phyloP scores from a whole-genome alignment of 371 early-diverging fungal genomes.

The Saksenaea vasiformis region DNA sequence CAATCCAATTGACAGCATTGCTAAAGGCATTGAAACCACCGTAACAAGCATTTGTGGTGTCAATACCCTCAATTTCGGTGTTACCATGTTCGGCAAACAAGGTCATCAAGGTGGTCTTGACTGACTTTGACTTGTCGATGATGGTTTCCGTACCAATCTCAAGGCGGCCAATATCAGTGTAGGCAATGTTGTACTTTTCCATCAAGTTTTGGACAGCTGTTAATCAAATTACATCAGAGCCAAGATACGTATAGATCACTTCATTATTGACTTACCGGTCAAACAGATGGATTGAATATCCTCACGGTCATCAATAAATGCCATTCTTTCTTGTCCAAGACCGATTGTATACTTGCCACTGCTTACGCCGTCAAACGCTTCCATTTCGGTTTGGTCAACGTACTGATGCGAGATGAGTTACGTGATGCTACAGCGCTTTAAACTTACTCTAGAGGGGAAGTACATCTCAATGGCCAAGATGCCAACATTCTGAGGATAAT shows the following conservation, averaged over 20 bases:
- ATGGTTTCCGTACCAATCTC: slow-evolving; percentile 99
- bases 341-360: slow-evolving; percentile 98
- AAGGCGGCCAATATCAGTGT: slow-evolving; percentile 88
- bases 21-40: slow-evolving; percentile 97
- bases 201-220: slow-evolving; percentile 88
- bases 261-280: slow-evolving; percentile 64
- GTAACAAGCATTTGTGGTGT: slow-evolving; percentile 98
- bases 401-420: slow-evolving; percentile 52
- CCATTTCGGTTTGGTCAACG: slow-evolving; percentile 87
- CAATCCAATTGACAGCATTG: slow-evolving; percentile 96
- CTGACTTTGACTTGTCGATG: slow-evolving; percentile 97
- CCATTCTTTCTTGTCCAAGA: slow-evolving; percentile 95
- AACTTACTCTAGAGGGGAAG: slow-evolving; percentile 73
- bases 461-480: slow-evolving; percentile 93
- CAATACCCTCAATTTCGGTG: slow-evolving; percentile 93
- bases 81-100: slow-evolving; percentile 91
- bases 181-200: slow-evolving; percentile 87
- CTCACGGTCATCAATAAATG: slow-evolving; percentile 94
- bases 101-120: slow-evolving; percentile 95
- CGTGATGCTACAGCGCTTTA: not conserved
- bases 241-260: not conserved
- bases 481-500: slow-evolving; percentile 85
- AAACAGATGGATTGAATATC: slow-evolving; percentile 93
- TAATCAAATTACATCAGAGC: not conserved
- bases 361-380: slow-evolving; percentile 90